Conservation (phyloP, 78 protist genomes). For the Cavenderia fasciculata region DNA sequence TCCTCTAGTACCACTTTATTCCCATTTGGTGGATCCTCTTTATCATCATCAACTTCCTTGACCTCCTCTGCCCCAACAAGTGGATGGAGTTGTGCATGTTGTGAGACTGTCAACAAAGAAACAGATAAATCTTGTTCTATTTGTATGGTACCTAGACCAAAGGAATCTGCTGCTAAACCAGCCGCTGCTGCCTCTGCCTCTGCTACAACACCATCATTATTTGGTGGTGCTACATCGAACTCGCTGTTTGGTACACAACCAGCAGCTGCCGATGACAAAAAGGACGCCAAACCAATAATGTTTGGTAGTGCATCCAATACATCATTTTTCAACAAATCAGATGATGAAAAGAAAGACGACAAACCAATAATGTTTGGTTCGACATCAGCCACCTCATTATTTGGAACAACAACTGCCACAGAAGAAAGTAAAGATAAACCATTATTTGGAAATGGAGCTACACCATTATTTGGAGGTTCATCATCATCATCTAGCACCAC, state of each 20-base stretch:
- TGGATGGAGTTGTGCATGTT: constrained; percentile 45
- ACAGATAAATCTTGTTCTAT: not conserved
- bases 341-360: no score
- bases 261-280: no score
- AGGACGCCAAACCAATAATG: no score
- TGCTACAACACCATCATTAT: not conserved
- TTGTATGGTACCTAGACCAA: constrained; percentile 26
- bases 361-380: not conserved
- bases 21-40: not conserved
- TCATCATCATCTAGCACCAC: not conserved
- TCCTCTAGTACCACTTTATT: not conserved
- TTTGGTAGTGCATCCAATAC: not conserved
- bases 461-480: not conserved
- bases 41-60: not conserved
- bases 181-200: not conserved
- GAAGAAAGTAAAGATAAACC: not conserved
- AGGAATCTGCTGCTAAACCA: no score
- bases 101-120: constrained; percentile 18
- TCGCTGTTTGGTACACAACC: no score
- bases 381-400: not conserved
- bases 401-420: not conserved
- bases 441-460: not conserved
- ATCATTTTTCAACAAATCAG: not conserved
- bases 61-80: not conserved
- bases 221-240: not conserved